Evolutionary conservation across 1,139 yeast species (phyloP), one percentile per base, ranked within the genome.

Genomic region (Starmera stellimalicola): DNA sequence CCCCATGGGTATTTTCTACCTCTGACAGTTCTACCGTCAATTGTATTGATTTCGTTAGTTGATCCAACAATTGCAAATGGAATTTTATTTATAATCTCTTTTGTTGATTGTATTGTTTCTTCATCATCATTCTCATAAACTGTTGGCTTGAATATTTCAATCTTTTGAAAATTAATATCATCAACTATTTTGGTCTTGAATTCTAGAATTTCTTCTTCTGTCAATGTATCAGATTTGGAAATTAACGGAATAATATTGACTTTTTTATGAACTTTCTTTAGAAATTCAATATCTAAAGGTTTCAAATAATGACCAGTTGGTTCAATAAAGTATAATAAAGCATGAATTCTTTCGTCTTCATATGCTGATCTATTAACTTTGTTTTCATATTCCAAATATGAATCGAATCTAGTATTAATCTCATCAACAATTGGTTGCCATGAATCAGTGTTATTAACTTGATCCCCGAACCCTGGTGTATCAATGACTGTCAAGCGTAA

Each of bases 1-100:
- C 99, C 99, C 99, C 99, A 93, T 41, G 98, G 98, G 59, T 93
- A 93, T 45, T 72, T 65, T 63, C 99, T 83, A 44, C 96, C 97
- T 56, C 97, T 79, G 31, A 87, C 94, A 27, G 64, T 54, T 55
- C 81, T 70, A 33, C 97, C 97, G 50, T 81, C 87, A 22, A 70
- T 51, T 33, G 83, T 77, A 49, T 70, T 70, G 26, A 88, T 85
- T 45, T 75, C 78, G 40, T 68, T 66, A 20, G 91, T 83, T 16
- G 96, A 85, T 20, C 97, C 98, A 35, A 93, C 84, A 44, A 91
- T 80, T 15, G 98, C 98, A 63, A 87, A 91, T 29, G 99, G 99
- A 40, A 84, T 70, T 52, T 70, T 74, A 37, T 71, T 63, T 62
- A 79, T 68, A 43, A 93, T 71, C 40, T 76, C 78, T 43, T 68